Evolutionary conservation across 306 rosid species (phyloP).

Genomic region (Erythrophleum fordii): DNA sequence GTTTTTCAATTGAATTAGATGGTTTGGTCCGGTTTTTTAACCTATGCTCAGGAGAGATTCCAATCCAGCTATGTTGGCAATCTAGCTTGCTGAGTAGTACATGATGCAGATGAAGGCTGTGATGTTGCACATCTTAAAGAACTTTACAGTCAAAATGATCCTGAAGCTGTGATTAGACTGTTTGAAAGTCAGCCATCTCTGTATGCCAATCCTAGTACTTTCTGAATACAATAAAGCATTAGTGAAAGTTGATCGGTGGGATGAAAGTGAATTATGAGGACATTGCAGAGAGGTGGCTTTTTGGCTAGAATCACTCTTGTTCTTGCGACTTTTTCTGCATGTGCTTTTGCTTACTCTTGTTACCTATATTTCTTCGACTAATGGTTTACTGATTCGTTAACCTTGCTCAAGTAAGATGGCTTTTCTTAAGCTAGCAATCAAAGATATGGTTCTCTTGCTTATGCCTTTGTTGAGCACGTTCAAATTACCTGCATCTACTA

Average conservation of each 20-base stretch:
- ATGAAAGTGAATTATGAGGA: conserved; percentile 79
- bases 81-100: conserved; percentile 69
- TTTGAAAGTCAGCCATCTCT: conserved; percentile 89
- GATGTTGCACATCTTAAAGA: conserved; percentile 82
- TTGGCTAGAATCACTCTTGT: conserved; percentile 26
- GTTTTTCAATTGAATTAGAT: too few species aligned
- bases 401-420: conserved; percentile 10
- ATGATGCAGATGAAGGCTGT: conserved; percentile 74
- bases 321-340: not conserved
- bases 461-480: not conserved
- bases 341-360: not conserved
- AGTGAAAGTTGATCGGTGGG: conserved; percentile 81
- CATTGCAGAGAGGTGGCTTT: conserved; percentile 76
- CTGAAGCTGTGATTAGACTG: conserved; percentile 80
- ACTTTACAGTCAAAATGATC: conserved; percentile 71
- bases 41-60: conserved; percentile 66
- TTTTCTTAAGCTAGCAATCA: not conserved
- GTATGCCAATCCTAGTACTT: conserved; percentile 70
- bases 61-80: conserved; percentile 80
- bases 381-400: conserved; percentile 12
- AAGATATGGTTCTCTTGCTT: not conserved
- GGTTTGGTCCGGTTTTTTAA: too few species aligned
- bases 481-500: not conserved
- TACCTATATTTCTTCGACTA: conserved; percentile 4
- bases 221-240: conserved; percentile 85